Base-by-base conservation (phyloP, 805 yeast species). In the Alloascoidea africana region DNA sequence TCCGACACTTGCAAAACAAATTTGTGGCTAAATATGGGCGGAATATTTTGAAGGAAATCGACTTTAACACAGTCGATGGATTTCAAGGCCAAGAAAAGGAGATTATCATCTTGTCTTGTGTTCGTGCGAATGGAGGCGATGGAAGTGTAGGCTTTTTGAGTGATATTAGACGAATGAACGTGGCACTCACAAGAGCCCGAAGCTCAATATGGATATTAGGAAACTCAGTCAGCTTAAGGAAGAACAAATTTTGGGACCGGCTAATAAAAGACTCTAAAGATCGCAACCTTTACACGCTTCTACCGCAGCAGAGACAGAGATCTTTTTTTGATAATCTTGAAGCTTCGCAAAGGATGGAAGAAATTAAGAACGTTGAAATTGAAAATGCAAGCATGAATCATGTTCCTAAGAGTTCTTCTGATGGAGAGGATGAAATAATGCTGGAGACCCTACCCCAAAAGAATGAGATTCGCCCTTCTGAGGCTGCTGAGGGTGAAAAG, bases 41-140 rank as follows among this genome's bases (percentile, higher is more conserved):
- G 2, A 50, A 60, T 3, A 78, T 89, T 23, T 54, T 68, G 14
- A 65, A 70, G 18, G 76, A 71, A 38, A 73, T 93, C 36, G 94
- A 83, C 51, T 86, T 91, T 59, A 86, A 87, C 51, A 85, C 99
- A 0, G 86, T 91, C 42, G 99, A 91, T 66, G 98, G 97, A 1
- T 91, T 87, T 54, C 99, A 86, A 61, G 96, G 95, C 44, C 97
- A 91, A 56, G 99, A 91, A 53, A 91, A 89, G 55, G 96, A 89
- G 44, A 73, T 91, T 35, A 84, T 91, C 43, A 71, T 91, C 36
- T 78, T 91, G 65, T 86, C 97, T 0, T 89, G 97, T 71, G 99
- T 91, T 3, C 71, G 98, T 49, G 95, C 97, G 46, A 49, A 19
- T 4, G 33, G 33, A 11, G 37, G 27, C 13, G 42, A 44, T 1